Evolutionary conservation across 257 asterid genomes (phyloP), one percentile per base, ranked within the genome.

Genomic region (Striga asiatica): DNA sequence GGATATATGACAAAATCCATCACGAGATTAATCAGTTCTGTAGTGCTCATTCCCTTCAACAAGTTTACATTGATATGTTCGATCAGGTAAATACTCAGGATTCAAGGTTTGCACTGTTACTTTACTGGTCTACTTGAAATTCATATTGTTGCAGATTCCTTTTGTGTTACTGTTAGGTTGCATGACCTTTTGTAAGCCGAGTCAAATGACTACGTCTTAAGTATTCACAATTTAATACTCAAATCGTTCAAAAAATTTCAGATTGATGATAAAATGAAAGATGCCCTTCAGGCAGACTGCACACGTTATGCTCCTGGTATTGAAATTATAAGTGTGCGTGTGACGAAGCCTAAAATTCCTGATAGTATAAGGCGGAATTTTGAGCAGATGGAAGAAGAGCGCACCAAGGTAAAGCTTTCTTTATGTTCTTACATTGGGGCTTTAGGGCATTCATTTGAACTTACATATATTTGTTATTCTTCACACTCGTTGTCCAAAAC

Each of bases 11-110:
- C 79, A 92, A 92, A 76, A 92, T 92, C 67, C 99, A 88, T 70
- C 99, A 92, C 9, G 99, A 92, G 83, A 92, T 92, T 71, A 92
- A 88, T 74, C 99, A 92, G 79, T 92, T 92, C 59, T 92, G 99
- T 73, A 92, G 99, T 74, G 71, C 59, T 48, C 99, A 88, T 73
- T 78, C 94, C 55, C 97, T 92, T 67, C 97, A 85, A 76, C 95
- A 92, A 75, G 99, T 92, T 69, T 92, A 88, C 68, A 92, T 92
- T 8, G 99, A 92, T 67, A 92, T 84, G 99, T 92, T 92, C 23
- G 99, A 92, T 76, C 99, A 92, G 95, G 99, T 84, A 69, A 66
- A 17, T n/a, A 32, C 5, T 9, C 21, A 2, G 42, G 58, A 42
- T 17, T 51, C 29, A 21, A 34, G 29, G 27, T 16, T 45, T 67